Base-by-base conservation (phyloP, 768 basidiomycete species). In the Tulasnella sp. region DNA sequence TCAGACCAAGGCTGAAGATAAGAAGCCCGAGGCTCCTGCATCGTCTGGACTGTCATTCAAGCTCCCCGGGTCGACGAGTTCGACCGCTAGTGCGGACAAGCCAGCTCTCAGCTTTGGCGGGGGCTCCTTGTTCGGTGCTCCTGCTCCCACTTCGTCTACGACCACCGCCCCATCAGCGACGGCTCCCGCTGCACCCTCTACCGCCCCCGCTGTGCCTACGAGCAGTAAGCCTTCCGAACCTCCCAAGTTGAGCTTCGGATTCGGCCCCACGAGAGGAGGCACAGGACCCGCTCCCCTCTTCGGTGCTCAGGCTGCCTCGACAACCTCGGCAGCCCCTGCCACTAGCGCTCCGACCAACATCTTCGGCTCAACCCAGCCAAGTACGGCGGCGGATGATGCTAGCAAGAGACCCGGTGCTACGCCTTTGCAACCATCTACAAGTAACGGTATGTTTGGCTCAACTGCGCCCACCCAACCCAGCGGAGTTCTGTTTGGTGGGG, bases 191-290 rank as follows among this genome's bases (percentile, higher is more conserved):
- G n/a, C 54, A 58, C 29, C 54, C 11, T 0, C 54, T 12, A n/a
- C 54, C 29, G 54, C 54, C 9, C 29, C 54, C 29, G n/a, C 29
- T 1, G 54, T 31, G n/a, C 54, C 54, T 58, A 31, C 29, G 3
- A 14, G 29, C 7, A 58, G 25, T 58, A 58, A 58, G 22, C 54
- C 54, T n/a, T 7, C 54, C 54, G 54, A 58, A 31, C 54, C 54
- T 22, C 54, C 25, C 54, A 58, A 31, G 54, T 31, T 58, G n/a
- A 58, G 54, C 25, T 58, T 58, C 25, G 54, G 54, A 58, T 58
- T 58, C 9, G 54, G 54, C 29, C 80, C 79, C 34, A 82, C 82
- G 31, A 81, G 82, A 14, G 52, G 80, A 58, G 81, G 81, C 2
- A 80, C 83, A 49, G 3, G n/a, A n/a, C n/a, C 68, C n/a, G 9